phyloP scores from a whole-genome alignment of 2,329 filamentous ascomycete genomes.

The Aspergillus nomiae region DNA sequence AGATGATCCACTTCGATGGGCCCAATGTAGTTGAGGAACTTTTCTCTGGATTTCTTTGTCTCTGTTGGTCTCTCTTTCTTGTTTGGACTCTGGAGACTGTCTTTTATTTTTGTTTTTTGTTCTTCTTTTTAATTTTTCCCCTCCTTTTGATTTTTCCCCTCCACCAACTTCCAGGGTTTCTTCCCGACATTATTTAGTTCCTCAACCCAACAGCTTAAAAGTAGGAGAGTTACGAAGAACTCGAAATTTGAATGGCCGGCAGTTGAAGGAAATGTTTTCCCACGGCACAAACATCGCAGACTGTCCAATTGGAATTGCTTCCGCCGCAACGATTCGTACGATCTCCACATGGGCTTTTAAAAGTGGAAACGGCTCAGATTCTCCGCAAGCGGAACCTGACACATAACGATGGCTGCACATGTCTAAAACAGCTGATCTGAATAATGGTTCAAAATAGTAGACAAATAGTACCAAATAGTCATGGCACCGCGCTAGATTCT shows the following conservation, averaged over 20 bases:
- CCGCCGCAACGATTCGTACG: not conserved
- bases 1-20: not conserved
- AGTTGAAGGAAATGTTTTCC: not conserved
- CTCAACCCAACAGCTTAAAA: not conserved
- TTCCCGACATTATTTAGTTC: not conserved
- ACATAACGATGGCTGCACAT: not conserved
- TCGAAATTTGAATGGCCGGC: not conserved
- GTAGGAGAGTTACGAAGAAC: not conserved
- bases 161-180: not conserved
- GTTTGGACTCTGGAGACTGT: too few species aligned
- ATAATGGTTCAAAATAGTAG: not conserved
- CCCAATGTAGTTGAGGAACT: not conserved
- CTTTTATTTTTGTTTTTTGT: not conserved
- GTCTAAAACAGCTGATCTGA: not conserved
- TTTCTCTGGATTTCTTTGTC: not conserved
- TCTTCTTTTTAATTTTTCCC: not conserved
- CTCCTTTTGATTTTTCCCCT: too few species aligned
- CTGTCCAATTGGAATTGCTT: not conserved
- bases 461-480: not conserved
- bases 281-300: not conserved
- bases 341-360: not conserved
- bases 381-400: not conserved
- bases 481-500: not conserved
- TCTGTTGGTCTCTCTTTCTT: too few species aligned
- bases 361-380: not conserved